Conservation (phyloP, 1,139 yeast species). For the Geotrichum citri-aurantii region DNA sequence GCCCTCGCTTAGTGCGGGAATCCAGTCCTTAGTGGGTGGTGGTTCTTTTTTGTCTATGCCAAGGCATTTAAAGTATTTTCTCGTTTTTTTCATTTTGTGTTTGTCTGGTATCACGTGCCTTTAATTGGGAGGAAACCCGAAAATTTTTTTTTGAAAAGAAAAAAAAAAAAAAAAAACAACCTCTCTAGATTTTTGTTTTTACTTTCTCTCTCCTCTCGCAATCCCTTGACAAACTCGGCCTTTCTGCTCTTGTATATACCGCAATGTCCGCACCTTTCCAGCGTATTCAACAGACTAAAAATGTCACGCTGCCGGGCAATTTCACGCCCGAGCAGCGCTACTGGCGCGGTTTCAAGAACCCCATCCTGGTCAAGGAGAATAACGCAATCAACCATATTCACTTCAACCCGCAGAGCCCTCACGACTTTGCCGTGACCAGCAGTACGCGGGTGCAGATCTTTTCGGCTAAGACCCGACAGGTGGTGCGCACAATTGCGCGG, state of each 20-base stretch:
- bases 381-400: constrained; percentile 83
- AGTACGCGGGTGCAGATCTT: constrained; percentile 89
- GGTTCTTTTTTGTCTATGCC: not conserved
- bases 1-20: too few species aligned
- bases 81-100: not conserved
- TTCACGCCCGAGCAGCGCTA: constrained; percentile 91
- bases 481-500: constrained; percentile 78
- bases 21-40: too few species aligned
- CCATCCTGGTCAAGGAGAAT: constrained; percentile 89
- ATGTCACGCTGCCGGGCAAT: constrained; percentile 73
- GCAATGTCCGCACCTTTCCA: constrained; percentile 74
- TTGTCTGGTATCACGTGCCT: not conserved
- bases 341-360: constrained; percentile 82
- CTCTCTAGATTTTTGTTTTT: too few species aligned
- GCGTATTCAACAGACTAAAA: constrained; percentile 62
- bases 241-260: not conserved
- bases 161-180: too few species aligned
- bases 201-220: not conserved
- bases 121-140: constrained; percentile 5
- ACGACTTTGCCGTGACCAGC: constrained; percentile 91
- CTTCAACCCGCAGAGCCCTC: constrained; percentile 81
- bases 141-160: not conserved
- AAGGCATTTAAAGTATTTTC: not conserved
- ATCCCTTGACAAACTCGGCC: not conserved
- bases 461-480: constrained; percentile 89